Conservation (phyloP, 116 monocot species). For the Zostera marina region DNA sequence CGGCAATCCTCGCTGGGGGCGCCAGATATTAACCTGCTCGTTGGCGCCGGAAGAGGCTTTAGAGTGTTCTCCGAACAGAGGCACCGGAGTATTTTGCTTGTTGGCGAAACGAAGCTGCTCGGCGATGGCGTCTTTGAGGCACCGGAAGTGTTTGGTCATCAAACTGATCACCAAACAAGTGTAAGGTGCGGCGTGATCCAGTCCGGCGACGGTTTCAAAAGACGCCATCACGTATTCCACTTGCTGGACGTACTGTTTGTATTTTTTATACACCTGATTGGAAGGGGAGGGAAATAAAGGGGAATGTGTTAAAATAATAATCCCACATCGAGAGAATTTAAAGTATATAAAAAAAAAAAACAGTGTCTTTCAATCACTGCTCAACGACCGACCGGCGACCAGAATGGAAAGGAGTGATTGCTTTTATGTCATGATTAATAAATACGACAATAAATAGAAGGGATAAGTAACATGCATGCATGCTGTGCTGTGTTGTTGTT, state of each 20-base stretch:
- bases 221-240: slow-evolving; percentile 40
- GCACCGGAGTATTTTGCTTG: slow-evolving; percentile 14
- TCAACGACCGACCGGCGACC: no score
- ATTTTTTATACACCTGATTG: slow-evolving; percentile 38
- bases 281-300: background rate
- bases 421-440: no score
- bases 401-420: no score
- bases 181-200: slow-evolving; percentile 58
- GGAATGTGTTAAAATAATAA: background rate
- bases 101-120: slow-evolving; percentile 38
- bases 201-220: slow-evolving; percentile 66
- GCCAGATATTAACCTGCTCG: slow-evolving; percentile 48
- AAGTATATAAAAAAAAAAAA: no score
- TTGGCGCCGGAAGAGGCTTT: slow-evolving; percentile 20
- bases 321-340: no score
- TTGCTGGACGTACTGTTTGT: slow-evolving; percentile 59
- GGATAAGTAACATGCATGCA: no score
- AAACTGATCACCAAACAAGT: slow-evolving; percentile 35
- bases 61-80: slow-evolving; percentile 18
- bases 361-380: no score
- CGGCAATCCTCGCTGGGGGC: slow-evolving; percentile 83
- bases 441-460: no score
- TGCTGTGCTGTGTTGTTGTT: no score
- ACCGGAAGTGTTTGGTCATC: slow-evolving; percentile 59
- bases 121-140: slow-evolving; percentile 43